Percentiles rank a stretch among this genome's conserved stretches.
Evolutionary conservation across 805 yeast species (phyloP).

Genomic region (Wickerhamiella vanderwaltii): DNA sequence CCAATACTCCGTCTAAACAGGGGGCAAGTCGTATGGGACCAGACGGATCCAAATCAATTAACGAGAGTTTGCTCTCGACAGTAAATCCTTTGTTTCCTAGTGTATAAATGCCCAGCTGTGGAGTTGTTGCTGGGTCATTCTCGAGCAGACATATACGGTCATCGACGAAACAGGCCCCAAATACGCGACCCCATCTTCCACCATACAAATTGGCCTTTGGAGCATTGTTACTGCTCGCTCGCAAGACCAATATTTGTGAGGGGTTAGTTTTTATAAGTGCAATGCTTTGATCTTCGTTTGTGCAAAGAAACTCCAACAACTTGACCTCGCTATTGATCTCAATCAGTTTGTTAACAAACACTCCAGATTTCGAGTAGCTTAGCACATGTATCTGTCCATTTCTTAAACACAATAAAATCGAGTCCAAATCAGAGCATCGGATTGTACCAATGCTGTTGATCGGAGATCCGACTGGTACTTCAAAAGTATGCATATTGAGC

Average conservation of each 20-base stretch:
- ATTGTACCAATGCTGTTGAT: conserved; percentile 4
- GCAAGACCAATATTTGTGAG: conserved; percentile 3
- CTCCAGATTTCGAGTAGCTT: background rate
- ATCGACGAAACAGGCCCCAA: conserved; percentile 4
- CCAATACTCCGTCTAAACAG: background rate
- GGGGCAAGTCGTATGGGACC: background rate
- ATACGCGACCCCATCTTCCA: conserved; percentile 6
- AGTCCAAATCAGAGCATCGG: background rate
- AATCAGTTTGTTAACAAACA: background rate
- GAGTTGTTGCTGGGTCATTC: conserved; percentile 1
- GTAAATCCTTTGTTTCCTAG: background rate
- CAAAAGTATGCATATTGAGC: background rate
- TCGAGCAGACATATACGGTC: background rate
- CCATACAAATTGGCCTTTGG: background rate
- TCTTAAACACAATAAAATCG: background rate
- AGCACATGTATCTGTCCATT: background rate
- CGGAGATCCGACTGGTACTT: conserved; percentile 2
- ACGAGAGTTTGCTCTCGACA: background rate
- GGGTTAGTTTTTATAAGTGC: background rate
- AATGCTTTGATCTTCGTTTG: background rate
- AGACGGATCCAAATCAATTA: background rate
- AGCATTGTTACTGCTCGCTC: background rate
- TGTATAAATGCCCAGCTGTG: conserved; percentile 1
- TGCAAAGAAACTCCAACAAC: conserved; percentile 2
- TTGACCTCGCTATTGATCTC: background rate